Evolutionary conservation across 73 alveolate genomes (phyloP).

Genomic region (Loxodes magnus): DNA sequence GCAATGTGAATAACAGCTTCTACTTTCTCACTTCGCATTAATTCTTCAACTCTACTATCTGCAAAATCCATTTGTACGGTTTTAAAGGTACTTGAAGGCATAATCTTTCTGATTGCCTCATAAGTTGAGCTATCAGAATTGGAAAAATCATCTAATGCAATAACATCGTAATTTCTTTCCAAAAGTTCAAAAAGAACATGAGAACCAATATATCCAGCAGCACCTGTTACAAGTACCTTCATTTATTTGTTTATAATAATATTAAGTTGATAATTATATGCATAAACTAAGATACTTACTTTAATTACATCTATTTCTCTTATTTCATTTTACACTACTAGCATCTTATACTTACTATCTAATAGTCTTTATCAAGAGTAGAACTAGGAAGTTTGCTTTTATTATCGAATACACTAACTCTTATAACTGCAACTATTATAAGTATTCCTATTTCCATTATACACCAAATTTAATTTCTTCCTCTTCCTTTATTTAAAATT

Average conservation of each 20-base stretch:
- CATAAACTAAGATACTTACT: no score
- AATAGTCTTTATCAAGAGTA: no score
- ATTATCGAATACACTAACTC: no score
- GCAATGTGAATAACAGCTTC: slow-evolving; percentile 92
- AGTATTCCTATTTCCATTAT: no score
- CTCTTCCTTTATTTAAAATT: no score
- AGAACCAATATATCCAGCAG: slow-evolving; percentile 92
- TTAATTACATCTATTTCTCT: no score
- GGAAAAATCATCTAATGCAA: slow-evolving; percentile 66
- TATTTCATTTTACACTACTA: no score
- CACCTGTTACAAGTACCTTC: slow-evolving; percentile 92
- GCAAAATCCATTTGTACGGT: slow-evolving; percentile 25
- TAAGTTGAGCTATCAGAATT: slow-evolving; percentile 51
- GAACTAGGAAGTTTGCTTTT: no score
- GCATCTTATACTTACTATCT: no score
- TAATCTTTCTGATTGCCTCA: slow-evolving; percentile 39
- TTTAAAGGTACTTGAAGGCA: slow-evolving; percentile 26
- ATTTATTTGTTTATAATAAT: slow-evolving; percentile 7
- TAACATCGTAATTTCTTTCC: slow-evolving; percentile 46
- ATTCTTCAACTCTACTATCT: slow-evolving; percentile 11
- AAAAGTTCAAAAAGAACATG: slow-evolving; percentile 82
- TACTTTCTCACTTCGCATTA: slow-evolving; percentile 27
- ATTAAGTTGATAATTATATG: no score
- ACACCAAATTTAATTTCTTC: no score
- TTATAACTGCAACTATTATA: no score